Evolutionary conservation across 1,284 basidiomycete genomes (phyloP).

Genomic region (Nidula niveotomentosa): DNA sequence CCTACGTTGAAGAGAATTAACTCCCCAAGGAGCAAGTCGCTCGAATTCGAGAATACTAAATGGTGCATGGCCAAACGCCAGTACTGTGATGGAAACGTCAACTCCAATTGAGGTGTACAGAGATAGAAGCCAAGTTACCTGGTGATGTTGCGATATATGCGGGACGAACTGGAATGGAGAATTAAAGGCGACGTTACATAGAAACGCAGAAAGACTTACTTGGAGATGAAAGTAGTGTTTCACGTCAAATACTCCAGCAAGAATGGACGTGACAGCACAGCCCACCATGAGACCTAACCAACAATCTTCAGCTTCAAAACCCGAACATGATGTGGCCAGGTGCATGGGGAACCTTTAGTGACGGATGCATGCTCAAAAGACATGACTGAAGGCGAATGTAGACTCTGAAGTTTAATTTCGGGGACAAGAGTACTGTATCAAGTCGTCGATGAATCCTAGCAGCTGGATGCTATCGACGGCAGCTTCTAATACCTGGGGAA

Average conservation of each 20-base stretch:
- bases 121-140: slow-evolving; percentile 37
- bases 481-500: too few species aligned
- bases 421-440: too few species aligned
- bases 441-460: too few species aligned
- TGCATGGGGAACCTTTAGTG: slow-evolving; percentile 61
- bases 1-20: slow-evolving; percentile 76
- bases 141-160: slow-evolving; percentile 69
- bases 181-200: too few species aligned
- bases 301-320: neutral
- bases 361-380: slow-evolving; percentile 79
- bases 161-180: slow-evolving; percentile 51
- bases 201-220: slow-evolving; percentile 31
- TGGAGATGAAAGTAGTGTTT: slow-evolving; percentile 89
- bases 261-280: slow-evolving; percentile 67
- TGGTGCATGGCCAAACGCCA: slow-evolving; percentile 83
- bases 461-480: too few species aligned
- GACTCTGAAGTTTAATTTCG: too few species aligned
- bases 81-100: slow-evolving; percentile 51
- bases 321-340: neutral
- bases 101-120: neutral
- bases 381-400: slow-evolving; percentile 34
- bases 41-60: slow-evolving; percentile 80
- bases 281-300: slow-evolving; percentile 75
- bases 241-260: slow-evolving; percentile 77
- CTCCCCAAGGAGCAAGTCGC: slow-evolving; percentile 80